phyloP scores from a whole-genome alignment of 495 filamentous ascomycete species.

The Bacidia rubella region DNA sequence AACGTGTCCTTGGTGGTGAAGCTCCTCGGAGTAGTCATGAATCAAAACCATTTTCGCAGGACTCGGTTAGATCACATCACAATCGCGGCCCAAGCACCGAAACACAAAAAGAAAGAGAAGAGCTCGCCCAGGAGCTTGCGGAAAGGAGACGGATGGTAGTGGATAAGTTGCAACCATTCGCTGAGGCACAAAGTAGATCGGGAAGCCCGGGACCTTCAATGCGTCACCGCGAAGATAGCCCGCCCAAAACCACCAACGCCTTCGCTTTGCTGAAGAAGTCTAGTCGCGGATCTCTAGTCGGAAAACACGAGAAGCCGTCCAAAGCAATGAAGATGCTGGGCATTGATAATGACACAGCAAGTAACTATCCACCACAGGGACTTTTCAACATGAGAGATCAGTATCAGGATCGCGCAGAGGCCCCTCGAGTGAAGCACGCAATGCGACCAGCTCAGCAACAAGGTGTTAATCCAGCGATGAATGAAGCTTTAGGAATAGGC shows the following conservation, averaged over 20 bases:
- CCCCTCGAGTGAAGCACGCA: slow-evolving; percentile 4
- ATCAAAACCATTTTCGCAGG: slow-evolving; percentile 15
- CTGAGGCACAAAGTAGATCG: slow-evolving; percentile 51
- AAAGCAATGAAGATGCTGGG: slow-evolving; percentile 66
- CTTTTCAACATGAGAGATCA: slow-evolving; percentile 9
- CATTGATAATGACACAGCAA: slow-evolving; percentile 20
- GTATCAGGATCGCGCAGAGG: slow-evolving; percentile 5
- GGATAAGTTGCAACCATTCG: slow-evolving; percentile 63
- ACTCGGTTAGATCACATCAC: slow-evolving; percentile 25
- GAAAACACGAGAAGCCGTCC: slow-evolving; percentile 33
- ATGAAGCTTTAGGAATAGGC: neutral
- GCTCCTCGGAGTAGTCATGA: slow-evolving; percentile 12
- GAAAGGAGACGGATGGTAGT: slow-evolving; percentile 63
- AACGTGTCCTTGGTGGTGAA: slow-evolving; percentile 17
- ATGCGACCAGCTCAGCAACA: slow-evolving; percentile 1
- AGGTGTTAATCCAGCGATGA: slow-evolving; percentile 6
- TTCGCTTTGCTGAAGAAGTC: slow-evolving; percentile 59
- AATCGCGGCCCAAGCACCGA: slow-evolving; percentile 43
- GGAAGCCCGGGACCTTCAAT: slow-evolving; percentile 32
- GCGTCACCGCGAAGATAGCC: slow-evolving; percentile 31
- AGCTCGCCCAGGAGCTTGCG: slow-evolving; percentile 69
- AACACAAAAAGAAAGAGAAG: slow-evolving; percentile 54
- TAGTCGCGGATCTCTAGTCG: slow-evolving; percentile 45
- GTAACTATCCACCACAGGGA: slow-evolving; percentile 5
- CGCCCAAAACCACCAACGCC: slow-evolving; percentile 37